Evolutionary conservation across 2,329 filamentous ascomycete genomes (phyloP).

Genomic region (Pochonia chlamydosporia): DNA sequence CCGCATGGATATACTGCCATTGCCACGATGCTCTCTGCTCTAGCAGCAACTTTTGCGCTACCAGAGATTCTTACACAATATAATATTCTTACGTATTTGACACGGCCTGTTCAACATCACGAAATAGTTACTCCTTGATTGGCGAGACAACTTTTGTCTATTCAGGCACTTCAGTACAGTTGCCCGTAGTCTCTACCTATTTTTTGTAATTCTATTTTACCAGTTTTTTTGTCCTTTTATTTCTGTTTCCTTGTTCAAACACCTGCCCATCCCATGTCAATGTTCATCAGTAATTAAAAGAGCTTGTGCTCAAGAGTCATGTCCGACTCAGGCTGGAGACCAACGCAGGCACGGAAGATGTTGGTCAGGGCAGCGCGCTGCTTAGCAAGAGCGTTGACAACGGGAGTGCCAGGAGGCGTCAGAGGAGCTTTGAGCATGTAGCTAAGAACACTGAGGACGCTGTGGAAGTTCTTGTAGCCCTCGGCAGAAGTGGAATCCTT

Average conservation of each 20-base stretch:
- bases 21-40: background rate
- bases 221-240: background rate
- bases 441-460: slow-evolving; percentile 91
- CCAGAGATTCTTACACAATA: too few species aligned
- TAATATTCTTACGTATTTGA: background rate
- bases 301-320: slow-evolving; percentile 99
- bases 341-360: slow-evolving; percentile 97
- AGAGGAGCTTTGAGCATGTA: slow-evolving; percentile 98
- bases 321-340: slow-evolving; percentile 93
- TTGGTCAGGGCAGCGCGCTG: slow-evolving; percentile 92
- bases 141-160: slow-evolving; percentile 1
- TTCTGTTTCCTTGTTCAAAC: background rate
- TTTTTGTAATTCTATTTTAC: slow-evolving; percentile 4
- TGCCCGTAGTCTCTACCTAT: slow-evolving; percentile 14
- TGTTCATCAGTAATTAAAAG: slow-evolving; percentile 48
- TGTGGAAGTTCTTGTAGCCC: slow-evolving; percentile 92
- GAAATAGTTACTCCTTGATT: background rate
- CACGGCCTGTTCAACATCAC: background rate
- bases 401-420: slow-evolving; percentile 89
- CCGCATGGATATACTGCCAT: background rate
- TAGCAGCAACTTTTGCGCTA: too few species aligned
- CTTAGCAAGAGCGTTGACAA: slow-evolving; percentile 93
- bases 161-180: slow-evolving; percentile 7
- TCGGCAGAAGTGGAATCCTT: slow-evolving; percentile 53
- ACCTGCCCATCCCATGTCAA: background rate